Base-by-base conservation (phyloP, 768 basidiomycete species). In the Sistotremastrum niveocremeum region DNA sequence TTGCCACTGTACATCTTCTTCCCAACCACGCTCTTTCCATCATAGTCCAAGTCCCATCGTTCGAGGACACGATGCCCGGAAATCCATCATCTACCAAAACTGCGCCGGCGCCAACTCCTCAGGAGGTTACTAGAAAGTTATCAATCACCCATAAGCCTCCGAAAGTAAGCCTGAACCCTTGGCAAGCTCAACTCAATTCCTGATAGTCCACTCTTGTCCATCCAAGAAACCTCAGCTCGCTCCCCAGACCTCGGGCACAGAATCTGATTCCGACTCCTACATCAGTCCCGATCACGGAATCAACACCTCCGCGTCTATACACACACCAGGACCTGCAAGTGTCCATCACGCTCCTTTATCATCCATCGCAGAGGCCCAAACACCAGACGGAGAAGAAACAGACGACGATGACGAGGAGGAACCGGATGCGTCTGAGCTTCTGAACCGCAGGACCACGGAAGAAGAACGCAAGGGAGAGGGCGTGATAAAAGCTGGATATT, bases 401-500 rank as follows among this genome's bases (percentile, higher is more conserved):
- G 84, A 86, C 41, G 77, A 60, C 6, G 53, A 57, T 2, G 60
- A 84, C 45, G 80, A 84, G 49, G 81, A 81, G 12, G 79, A 76
- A 35, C 79, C 73, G 49, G 76, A 74, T 43, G 76, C 71, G 48
- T 76, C 71, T 30, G 83, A 76, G 5, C 20, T 84, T 79, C 80
- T 73, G 69, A 57, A 67, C 70, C 34, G 71, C 70, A 33, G 20
- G 71, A 70, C 54, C 60, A 63, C 39, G 63, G 63, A 41, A 66
- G 60, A 41, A 63, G 59, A 30, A 61, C 66, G 39, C 70, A 68
- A 46, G 69, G 71, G 47, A 71, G 81, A 82, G 57, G 75, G 71
- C 41, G 79, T 86, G 37, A 72, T 94, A 60, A 94, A 91, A 65
- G 77, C 84, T 28, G 95, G 94, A 1, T 98, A 95, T 67, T 68